These are phyloP conservation scores for Aciculoconidium aculeatum DNA, from an alignment of 805 yeast genomes.

Conservation along the genomic window DNA sequence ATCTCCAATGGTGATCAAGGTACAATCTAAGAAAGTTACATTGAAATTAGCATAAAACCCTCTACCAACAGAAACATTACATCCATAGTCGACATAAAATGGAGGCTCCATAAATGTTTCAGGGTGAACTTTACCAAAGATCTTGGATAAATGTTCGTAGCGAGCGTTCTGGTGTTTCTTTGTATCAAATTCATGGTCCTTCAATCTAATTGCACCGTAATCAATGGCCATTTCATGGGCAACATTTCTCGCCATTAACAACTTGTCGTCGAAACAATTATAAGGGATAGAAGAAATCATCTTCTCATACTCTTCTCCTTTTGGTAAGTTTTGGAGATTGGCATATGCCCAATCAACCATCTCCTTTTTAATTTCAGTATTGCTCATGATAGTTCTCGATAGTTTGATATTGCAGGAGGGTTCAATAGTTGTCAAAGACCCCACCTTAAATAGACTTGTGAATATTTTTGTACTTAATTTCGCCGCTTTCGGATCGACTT, in stretches of 20 bases:
- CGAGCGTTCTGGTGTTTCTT: conserved; percentile 32
- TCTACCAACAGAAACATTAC: conserved; percentile 52
- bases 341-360: conserved; percentile 29
- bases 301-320: conserved; percentile 42
- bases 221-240: conserved; percentile 33
- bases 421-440: no score
- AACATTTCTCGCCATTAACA: conserved; percentile 21
- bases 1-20: conserved; percentile 56
- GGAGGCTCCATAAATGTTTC: conserved; percentile 50
- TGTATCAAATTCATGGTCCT: conserved; percentile 23
- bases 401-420: no score
- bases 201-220: conserved; percentile 26
- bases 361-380: conserved; percentile 20
- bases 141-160: conserved; percentile 22
- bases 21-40: conserved; percentile 49
- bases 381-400: neutral
- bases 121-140: conserved; percentile 46
- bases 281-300: conserved; percentile 52
- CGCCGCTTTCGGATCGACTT: no score
- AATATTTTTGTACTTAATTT: no score
- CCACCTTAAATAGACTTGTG: no score
- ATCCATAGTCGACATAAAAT: conserved; percentile 60
- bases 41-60: conserved; percentile 58
- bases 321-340: conserved; percentile 28
- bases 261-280: conserved; percentile 25